Evolutionary conservation across 164 flowering plant species (phyloP).

Genomic region (Nelumbo lutea): DNA sequence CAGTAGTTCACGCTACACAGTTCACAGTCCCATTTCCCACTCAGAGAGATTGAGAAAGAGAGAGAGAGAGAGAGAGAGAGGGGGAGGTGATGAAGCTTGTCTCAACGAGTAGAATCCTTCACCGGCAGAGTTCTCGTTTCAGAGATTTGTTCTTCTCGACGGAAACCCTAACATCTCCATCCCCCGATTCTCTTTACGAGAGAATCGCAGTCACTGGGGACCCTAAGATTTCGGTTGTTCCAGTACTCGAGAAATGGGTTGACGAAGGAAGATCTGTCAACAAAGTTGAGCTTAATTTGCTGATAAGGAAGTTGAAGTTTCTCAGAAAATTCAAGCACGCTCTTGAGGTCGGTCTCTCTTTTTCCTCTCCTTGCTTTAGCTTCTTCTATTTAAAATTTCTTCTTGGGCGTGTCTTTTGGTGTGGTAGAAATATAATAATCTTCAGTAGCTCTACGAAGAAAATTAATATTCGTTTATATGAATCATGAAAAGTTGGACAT

Average conservation of each 20-base stretch:
- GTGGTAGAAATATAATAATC: neutral
- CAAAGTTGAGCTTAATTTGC: constrained; percentile 8
- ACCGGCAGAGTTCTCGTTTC: neutral
- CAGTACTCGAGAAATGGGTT: constrained; percentile 17
- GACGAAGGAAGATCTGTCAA: constrained; percentile 18
- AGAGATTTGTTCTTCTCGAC: neutral
- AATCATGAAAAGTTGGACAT: too few relatives aligned
- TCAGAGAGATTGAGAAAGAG: too few relatives aligned
- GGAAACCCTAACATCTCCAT: neutral
- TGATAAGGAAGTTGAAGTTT: constrained; percentile 9
- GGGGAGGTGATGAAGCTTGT: neutral
- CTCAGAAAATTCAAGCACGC: constrained; percentile 25
- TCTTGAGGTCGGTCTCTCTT: constrained; percentile 13
- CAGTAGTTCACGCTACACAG: too few relatives aligned
- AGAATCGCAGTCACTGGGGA: constrained; percentile 13
- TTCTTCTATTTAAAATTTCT: neutral
- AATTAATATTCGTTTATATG: too few relatives aligned
- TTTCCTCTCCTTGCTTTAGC: neutral
- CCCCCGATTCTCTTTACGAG: constrained; percentile 1
- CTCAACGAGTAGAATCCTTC: neutral
- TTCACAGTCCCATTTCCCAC: too few relatives aligned
- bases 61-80: neutral
- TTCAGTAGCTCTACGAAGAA: neutral
- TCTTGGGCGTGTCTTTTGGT: neutral
- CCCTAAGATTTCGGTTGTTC: constrained; percentile 20